These are phyloP conservation scores for Wickerhamiella slavikovae DNA, from an alignment of 805 yeast genomes.

Conservation along the genomic window DNA sequence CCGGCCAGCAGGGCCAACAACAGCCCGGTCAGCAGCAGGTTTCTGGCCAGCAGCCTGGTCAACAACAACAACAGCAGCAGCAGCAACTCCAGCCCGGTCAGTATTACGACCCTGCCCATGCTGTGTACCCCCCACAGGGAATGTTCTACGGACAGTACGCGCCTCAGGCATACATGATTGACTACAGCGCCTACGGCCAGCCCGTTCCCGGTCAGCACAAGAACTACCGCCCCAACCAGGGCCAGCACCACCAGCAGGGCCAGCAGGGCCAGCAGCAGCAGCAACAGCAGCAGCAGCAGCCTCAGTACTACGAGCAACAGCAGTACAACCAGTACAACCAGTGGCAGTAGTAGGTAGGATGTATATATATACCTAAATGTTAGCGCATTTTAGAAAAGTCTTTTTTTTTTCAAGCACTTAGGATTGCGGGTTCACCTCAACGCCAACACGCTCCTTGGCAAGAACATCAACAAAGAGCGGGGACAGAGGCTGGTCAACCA, in stretches of 20 bases:
- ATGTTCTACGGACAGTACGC: not conserved
- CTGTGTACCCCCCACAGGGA: not conserved
- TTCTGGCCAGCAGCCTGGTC: not conserved
- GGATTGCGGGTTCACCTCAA: slow-evolving; percentile 20
- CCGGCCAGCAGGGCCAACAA: not conserved
- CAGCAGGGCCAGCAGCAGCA: not conserved
- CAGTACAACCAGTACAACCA: not conserved
- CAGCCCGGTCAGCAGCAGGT: not conserved
- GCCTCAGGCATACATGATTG: not conserved
- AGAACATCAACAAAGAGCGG: slow-evolving; percentile 22
- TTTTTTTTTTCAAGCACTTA: too few species aligned
- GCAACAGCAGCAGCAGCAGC: not conserved
- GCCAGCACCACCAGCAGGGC: not conserved
- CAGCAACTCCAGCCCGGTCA: not conserved
- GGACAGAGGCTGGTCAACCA: slow-evolving; percentile 20
- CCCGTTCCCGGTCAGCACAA: not conserved
- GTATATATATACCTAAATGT: too few species aligned
- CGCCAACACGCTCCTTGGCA: slow-evolving; percentile 24
- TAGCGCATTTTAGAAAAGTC: too few species aligned
- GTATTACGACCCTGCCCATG: not conserved
- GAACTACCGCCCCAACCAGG: not conserved
- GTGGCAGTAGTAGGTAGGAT: too few species aligned
- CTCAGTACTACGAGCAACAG: not conserved
- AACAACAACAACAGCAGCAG: not conserved
- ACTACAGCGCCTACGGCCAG: not conserved